A percentile compares a stretch with the other conserved stretches of the same genome.
These are phyloP conservation scores for Penstemon barbatus DNA, from an alignment of 257 asterid species.

Conservation along the genomic window DNA sequence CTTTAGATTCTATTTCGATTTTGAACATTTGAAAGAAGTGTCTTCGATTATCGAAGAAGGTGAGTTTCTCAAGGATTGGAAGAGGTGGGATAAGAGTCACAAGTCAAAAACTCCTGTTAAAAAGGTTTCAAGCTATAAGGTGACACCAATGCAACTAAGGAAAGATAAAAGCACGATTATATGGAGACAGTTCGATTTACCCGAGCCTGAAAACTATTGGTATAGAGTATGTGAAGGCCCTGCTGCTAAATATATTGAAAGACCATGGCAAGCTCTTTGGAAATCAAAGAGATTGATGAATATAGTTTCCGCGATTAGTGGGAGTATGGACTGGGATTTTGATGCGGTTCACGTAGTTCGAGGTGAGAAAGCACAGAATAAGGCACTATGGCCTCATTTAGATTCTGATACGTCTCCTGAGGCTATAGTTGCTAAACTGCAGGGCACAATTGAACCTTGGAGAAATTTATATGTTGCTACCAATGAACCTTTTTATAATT, in stretches of 20 bases:
- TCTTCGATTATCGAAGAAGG: conserved; percentile 76
- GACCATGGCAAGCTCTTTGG: conserved; percentile 91
- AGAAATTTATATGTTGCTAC: conserved; percentile 88
- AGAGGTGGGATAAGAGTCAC: conserved; percentile 71
- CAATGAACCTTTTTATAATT: conserved; percentile 78
- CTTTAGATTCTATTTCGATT: conserved; percentile 87
- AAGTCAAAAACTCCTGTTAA: conserved; percentile 58
- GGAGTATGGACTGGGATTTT: conserved; percentile 98
- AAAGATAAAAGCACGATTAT: conserved; percentile 76
- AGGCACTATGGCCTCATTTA: conserved; percentile 76
- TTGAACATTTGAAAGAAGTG: conserved; percentile 82
- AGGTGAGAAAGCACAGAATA: conserved; percentile 80
- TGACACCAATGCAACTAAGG: conserved; percentile 68
- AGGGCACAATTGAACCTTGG: conserved; percentile 60
- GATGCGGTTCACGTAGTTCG: conserved; percentile 92
- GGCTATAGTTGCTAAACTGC: conserved; percentile 63
- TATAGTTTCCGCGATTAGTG: conserved; percentile 86
- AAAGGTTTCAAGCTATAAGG: conserved; percentile 63
- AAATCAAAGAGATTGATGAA: conserved; percentile 92
- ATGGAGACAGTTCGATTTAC: conserved; percentile 73
- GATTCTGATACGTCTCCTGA: conserved; percentile 93
- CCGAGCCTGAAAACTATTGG: conserved; percentile 94
- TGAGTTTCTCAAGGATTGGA: conserved; percentile 80
- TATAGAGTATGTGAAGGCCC: conserved; percentile 95
- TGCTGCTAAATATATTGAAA: conserved; percentile 64